Conservation (phyloP, 805 yeast genomes). For the Candida pseudofarinosa region DNA sequence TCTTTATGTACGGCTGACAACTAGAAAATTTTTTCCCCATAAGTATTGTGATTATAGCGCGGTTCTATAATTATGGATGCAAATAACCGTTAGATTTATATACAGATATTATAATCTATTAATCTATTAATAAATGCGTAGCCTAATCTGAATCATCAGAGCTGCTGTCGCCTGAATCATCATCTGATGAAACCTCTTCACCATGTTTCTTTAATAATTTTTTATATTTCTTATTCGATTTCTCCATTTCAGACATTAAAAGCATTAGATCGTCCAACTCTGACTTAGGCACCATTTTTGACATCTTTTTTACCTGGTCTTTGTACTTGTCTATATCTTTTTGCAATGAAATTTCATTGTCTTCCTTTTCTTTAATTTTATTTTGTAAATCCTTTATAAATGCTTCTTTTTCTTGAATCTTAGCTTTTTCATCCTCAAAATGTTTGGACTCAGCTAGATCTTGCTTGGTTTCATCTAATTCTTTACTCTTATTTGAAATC, state of each 20-base stretch:
- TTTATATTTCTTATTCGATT: slow-evolving; percentile 57
- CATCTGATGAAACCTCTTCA: slow-evolving; percentile 65
- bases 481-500: slow-evolving; percentile 2
- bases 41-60: background rate
- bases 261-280: slow-evolving; percentile 75
- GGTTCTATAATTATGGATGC: too few species aligned
- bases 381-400: background rate
- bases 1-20: background rate
- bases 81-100: too few species aligned
- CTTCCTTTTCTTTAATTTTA: background rate
- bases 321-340: slow-evolving; percentile 1
- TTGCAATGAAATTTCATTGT: background rate
- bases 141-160: slow-evolving; percentile 45
- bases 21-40: background rate
- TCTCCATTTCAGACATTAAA: slow-evolving; percentile 73
- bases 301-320: background rate
- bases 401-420: background rate
- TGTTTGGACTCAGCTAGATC: background rate
- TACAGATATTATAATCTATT: too few species aligned
- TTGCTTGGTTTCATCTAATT: background rate
- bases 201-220: slow-evolving; percentile 48
- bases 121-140: too few species aligned
- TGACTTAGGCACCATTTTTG: slow-evolving; percentile 37
- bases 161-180: slow-evolving; percentile 62
- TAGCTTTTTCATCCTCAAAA: background rate